phyloP scores from a whole-genome alignment of 371 early-diverging fungal genomes.

The Apophysomyces variabilis region DNA sequence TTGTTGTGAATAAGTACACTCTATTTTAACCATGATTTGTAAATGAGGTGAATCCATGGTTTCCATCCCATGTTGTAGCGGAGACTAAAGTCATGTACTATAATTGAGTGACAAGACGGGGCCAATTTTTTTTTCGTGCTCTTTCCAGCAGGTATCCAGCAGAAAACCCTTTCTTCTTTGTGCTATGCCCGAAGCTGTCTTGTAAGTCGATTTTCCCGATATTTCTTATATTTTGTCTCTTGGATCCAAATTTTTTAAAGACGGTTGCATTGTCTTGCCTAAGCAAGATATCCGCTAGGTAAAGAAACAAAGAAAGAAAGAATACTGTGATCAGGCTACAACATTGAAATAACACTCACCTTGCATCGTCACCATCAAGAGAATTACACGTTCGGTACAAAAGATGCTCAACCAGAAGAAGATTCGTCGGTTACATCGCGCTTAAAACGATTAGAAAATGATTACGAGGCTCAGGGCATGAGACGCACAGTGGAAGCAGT shows the following conservation, averaged over 20 bases:
- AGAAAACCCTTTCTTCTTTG: too few relatives aligned
- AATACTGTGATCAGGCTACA: too few relatives aligned
- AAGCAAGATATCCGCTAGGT: conserved; percentile 29
- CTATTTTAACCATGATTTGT: too few relatives aligned
- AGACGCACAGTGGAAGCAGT: conserved; percentile 77
- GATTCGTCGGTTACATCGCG: conserved; percentile 73
- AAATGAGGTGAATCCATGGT: too few relatives aligned
- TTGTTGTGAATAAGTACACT: too few relatives aligned
- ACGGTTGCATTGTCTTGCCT: too few relatives aligned
- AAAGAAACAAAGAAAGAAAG: background rate
- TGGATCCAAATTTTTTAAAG: background rate
- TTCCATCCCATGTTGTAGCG: too few relatives aligned
- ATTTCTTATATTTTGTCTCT: background rate
- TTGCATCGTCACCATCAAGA: conserved; percentile 26
- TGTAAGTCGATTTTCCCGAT: background rate
- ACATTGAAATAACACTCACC: too few relatives aligned
- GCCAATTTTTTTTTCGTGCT: too few relatives aligned
- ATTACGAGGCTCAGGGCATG: conserved; percentile 73
- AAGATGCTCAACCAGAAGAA: conserved; percentile 79
- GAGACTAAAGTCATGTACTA: too few relatives aligned
- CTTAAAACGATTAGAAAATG: conserved; percentile 64
- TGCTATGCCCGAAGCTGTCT: conserved; percentile 1
- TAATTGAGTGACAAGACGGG: too few relatives aligned
- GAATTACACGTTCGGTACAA: conserved; percentile 74
- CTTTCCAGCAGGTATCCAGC: too few relatives aligned